Evolutionary conservation across 2,329 filamentous ascomycete genomes (phyloP), one percentile per base, ranked within the genome.

Genomic region (Exophiala phaeomuriformis): DNA sequence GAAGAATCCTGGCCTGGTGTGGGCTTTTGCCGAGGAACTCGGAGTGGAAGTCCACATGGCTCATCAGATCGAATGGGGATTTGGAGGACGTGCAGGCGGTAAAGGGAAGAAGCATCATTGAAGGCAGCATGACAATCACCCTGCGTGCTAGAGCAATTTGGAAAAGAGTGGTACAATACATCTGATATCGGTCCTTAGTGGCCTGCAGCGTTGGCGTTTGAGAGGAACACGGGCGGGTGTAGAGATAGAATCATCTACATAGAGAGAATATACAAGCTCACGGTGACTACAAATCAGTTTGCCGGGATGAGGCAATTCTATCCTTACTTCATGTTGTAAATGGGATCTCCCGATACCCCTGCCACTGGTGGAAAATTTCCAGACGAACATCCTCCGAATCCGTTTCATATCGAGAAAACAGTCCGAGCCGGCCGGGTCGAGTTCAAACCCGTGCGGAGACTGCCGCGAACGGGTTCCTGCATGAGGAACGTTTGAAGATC

Each of bases 1-100:
- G 71, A 79, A 82, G 67, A 88, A 95, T 65, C 86, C 90, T 0
- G 83, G 87, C 53, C 82, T 90, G 66, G 85, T 89, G 5, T 81
- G 88, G 70, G 77, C 79, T 33, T 84, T 81, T 58, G 90, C 88
- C 0, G 78, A 86, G 56, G 80, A 89, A 60, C 72, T 95, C 32
- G 82, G 80, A 6, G 82, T 90, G 2, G 73, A 81, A 53, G 81
- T 90, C 3, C 75, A 84, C 62, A 85, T 84, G 80, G 81, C 89
- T 1, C 81, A 82, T 60, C 88, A 94, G 69, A 67, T 70, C 39
- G 39, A 32, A 5, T 62, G 58, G 60, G 56, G 46, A 5, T 62
- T 62, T 28, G 52, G 53, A 3, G 60, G 60, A 27, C 48, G 51
- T 2, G 50, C 50, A 12, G 51, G 53, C 37, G 53, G 50, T 12